Evolutionary conservation across 176 grass and related monocot species (phyloP).

Genomic region (Bonia amplexicaulis): DNA sequence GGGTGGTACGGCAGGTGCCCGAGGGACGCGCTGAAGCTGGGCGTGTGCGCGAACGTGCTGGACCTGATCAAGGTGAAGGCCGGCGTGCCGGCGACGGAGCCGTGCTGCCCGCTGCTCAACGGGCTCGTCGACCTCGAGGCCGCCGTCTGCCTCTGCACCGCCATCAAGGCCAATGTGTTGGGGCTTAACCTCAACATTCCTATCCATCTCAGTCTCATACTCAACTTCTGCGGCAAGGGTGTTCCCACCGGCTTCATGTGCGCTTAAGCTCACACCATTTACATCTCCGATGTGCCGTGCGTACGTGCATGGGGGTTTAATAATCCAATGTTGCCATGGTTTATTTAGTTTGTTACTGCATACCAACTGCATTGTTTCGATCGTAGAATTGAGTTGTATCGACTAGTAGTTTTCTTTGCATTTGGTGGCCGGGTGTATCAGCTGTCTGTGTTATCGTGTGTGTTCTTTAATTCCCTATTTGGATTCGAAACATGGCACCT

Average conservation of each 20-base stretch:
- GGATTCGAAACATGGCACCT: background rate
- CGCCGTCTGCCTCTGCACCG: conserved; percentile 76
- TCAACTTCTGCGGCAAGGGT: conserved; percentile 92
- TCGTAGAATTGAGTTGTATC: background rate
- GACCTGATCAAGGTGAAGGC: conserved; percentile 61
- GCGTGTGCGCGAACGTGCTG: conserved; percentile 73
- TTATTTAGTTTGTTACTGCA: background rate
- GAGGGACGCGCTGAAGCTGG: conserved; percentile 63
- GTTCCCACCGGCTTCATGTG: conserved; percentile 79
- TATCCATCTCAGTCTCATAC: conserved; percentile 75
- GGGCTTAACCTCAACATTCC: conserved; percentile 77
- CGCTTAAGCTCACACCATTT: background rate
- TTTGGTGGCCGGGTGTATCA: background rate
- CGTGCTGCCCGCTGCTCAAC: conserved; percentile 71
- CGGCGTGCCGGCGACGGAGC: conserved; percentile 51
- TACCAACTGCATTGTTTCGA: background rate
- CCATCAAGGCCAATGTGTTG: conserved; percentile 61
- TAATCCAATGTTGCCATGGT: background rate
- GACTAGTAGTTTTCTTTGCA: background rate
- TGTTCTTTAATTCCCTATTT: background rate
- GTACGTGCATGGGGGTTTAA: background rate
- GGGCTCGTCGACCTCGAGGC: conserved; percentile 69
- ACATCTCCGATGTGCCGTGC: background rate
- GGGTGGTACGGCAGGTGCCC: conserved; percentile 64
- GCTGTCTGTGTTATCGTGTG: background rate